phyloP scores from a whole-genome alignment of 164 flowering plant species.

The Vitis riparia region DNA sequence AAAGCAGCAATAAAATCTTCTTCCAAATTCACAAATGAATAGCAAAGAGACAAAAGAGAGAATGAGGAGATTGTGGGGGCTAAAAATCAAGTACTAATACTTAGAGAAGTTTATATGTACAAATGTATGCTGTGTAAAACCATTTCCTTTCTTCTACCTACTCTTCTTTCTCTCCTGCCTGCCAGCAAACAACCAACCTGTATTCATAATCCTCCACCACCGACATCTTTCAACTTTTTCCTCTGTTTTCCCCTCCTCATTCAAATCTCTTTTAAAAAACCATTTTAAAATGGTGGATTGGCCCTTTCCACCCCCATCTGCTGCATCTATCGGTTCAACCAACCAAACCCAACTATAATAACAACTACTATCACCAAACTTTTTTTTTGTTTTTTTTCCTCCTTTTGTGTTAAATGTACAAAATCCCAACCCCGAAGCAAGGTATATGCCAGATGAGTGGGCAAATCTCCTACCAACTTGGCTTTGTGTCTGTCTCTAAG shows the following conservation, averaged over 20 bases:
- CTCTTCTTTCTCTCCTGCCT: background rate
- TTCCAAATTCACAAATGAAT: no score
- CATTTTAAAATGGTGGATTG: slow-evolving; percentile 5
- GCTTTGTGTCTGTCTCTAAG: slow-evolving; percentile 27
- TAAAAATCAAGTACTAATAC: slow-evolving; percentile 15
- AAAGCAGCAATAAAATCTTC: no score
- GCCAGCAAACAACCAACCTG: slow-evolving; percentile 3
- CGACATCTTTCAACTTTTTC: background rate
- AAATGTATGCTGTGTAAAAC: slow-evolving; percentile 13
- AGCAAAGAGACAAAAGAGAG: background rate
- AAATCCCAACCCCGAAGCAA: slow-evolving; percentile 32
- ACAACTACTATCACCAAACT: slow-evolving; percentile 30
- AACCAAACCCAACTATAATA: slow-evolving; percentile 30
- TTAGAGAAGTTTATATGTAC: slow-evolving; percentile 21
- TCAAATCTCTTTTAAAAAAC: background rate
- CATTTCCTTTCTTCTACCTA: slow-evolving; percentile 9
- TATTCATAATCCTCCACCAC: background rate
- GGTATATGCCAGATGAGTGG: slow-evolving; percentile 25
- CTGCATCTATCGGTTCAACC: slow-evolving; percentile 20
- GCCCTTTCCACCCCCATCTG: background rate
- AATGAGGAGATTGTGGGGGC: background rate
- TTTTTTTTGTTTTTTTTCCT: slow-evolving; percentile 9
- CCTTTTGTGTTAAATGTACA: slow-evolving; percentile 27
- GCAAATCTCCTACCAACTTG: slow-evolving; percentile 10
- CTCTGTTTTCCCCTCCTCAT: background rate